Base-by-base conservation (phyloP, 2,329 filamentous ascomycete genomes). In the Metarhizium robertsii region DNA sequence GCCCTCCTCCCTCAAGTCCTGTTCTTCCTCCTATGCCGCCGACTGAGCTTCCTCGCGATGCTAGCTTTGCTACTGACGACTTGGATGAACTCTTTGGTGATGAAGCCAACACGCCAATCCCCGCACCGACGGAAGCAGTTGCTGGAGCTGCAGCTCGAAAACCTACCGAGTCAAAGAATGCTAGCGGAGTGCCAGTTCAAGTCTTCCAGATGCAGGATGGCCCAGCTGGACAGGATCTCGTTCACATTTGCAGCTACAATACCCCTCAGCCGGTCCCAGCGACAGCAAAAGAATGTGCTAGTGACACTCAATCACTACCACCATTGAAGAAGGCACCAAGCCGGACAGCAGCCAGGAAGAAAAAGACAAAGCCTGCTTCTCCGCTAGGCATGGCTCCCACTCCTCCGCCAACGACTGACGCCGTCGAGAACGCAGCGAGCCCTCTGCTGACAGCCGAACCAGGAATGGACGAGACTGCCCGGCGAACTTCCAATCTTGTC, bases 61-160 rank as follows among this genome's bases (percentile, higher is more conserved):
- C 89, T 14, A 89, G 88, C 1, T 95, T 95, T 65, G 88, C 92
- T 80, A 94, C 88, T 66, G 87, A 87, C n/a, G 81, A 84, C 6
- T 68, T 87, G 16, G 80, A 87, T n/a, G 84, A 87, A 30, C 75
- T 85, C 6, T 81, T 90, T 57, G 86, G 86, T 42, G 83, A 88
- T 29, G 78, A 83, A 14, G 71, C 75, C 1, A 69, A 73, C 13
- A 75, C 76, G 56, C 64, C 72, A n/a, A 61, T 74, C 7, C 67
- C 71, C 13, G 45, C 45, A 6, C 45, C 45, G 5, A 32, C n/a
- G 65, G 66, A 16, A 67, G 66, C 10, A 55, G 66, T 3, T 65
- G 65, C 51, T 58, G 63, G 8, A 57, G 54, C 20, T 53, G 54
- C 32, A 58, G 58, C 11, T 42, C 53, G 53, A 42, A 65, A 59